Evolutionary conservation across 176 grass and related monocot genomes (phyloP).

Genomic region (sorghum (Sorghum bicolor)): DNA sequence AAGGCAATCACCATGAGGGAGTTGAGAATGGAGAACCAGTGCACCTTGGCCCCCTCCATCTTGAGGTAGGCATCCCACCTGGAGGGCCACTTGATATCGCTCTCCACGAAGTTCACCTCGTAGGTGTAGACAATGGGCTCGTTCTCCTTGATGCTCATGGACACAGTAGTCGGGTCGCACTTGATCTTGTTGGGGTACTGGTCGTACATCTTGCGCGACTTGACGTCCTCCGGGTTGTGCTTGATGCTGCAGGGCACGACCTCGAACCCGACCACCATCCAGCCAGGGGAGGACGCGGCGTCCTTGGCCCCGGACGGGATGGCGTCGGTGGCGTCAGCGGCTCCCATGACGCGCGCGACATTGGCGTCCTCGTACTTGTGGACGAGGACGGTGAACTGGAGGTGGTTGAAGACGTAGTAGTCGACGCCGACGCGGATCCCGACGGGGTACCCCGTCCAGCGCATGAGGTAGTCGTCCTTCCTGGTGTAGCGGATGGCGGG

Average conservation of each 20-base stretch:
- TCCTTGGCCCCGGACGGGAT: slow-evolving; percentile 26
- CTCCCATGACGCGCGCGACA: slow-evolving; percentile 54
- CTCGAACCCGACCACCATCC: slow-evolving; percentile 84
- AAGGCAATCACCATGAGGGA: slow-evolving; percentile 86
- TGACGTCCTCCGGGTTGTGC: slow-evolving; percentile 49
- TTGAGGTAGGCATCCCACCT: slow-evolving; percentile 80
- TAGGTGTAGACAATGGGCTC: slow-evolving; percentile 73
- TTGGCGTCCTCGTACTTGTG: slow-evolving; percentile 71
- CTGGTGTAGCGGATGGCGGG: slow-evolving; percentile 76
- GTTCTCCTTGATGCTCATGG: slow-evolving; percentile 65
- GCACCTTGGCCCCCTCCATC: slow-evolving; percentile 90
- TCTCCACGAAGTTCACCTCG: slow-evolving; percentile 67
- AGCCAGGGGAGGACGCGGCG: slow-evolving; percentile 15
- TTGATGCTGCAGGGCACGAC: slow-evolving; percentile 68
- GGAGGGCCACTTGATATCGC: slow-evolving; percentile 84
- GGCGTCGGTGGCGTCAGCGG: slow-evolving; percentile 50
- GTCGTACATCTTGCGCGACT: slow-evolving; percentile 51
- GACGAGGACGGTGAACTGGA: slow-evolving; percentile 73
- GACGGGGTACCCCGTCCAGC: slow-evolving; percentile 74
- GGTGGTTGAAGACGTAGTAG: slow-evolving; percentile 85
- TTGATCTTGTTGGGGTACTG: slow-evolving; percentile 45
- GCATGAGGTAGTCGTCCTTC: slow-evolving; percentile 61
- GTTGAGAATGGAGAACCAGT: slow-evolving; percentile 90
- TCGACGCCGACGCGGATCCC: slow-evolving; percentile 51
- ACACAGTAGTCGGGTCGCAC: slow-evolving; percentile 61